Base-by-base conservation (phyloP, 1,139 yeast species). In the Debaryomycetaceae sp. region DNA sequence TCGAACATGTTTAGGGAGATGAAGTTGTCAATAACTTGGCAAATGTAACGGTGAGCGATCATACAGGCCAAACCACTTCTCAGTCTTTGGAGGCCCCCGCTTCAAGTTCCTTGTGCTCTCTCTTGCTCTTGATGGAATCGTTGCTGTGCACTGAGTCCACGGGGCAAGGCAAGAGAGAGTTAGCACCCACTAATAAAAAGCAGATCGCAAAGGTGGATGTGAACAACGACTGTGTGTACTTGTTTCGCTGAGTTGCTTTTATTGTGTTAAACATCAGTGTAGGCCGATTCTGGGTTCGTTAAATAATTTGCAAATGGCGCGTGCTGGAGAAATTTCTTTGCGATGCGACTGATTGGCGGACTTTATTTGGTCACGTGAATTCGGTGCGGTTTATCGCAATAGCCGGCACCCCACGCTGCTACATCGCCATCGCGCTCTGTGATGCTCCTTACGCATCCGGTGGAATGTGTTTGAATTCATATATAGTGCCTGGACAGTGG, bases 181-280 rank as follows among this genome's bases (percentile, higher is more conserved):
- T 79, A 10, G 82, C 78, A 2, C 79, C 73, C 10, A 80, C 90
- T 30, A 82, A 58, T 31, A 75, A 57, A 36, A 79, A 69, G 27
- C 90, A 79, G 19, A 80, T 73, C 22, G 79, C 68, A 42, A 78
- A 77, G 0, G 90, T 79, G n/a, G 86, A 73, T 20, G 78, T 71
- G 53, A 80, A 80, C 35, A 79, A 62, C 16, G 85, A 77, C 33
- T 71, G 68, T 19, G 85, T 77, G 33, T 78, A 58, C 37, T 58
- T 57, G 34, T 64, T 62, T 46, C 81, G 62, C 32, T 66, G 65
- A 4, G 73, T 60, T 18, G 82, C 80, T 51, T 62, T 70, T 37
- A 73, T 58, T 41, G 44, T 37, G 25, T 38, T 35, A 35, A 48
- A 44, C 55, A 51, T 52, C 20, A 7, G 20, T 18, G 8, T 10